These are phyloP conservation scores for Heteromeles arbutifolia DNA, from an alignment of 306 rosid species.

Conservation along the genomic window DNA sequence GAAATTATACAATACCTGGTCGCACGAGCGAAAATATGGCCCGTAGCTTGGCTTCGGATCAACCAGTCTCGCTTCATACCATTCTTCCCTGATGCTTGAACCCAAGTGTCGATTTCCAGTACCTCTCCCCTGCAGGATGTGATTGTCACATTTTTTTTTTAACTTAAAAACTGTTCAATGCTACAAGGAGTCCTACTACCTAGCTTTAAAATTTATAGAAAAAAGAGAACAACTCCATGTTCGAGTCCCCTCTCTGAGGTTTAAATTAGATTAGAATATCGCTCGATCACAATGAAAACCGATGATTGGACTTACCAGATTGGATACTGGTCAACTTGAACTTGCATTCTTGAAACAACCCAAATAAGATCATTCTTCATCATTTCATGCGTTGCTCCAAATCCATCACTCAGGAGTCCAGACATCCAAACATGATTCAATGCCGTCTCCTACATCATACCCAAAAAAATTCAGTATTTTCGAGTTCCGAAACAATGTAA, in stretches of 20 bases:
- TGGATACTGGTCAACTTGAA: constrained; percentile 72
- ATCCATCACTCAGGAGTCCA: constrained; percentile 79
- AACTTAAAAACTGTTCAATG: not conserved
- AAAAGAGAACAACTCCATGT: not conserved
- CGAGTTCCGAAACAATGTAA: too few relatives aligned
- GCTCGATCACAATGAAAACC: too few relatives aligned
- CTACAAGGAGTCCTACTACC: not conserved
- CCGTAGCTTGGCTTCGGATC: constrained; percentile 72
- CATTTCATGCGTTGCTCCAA: constrained; percentile 98
- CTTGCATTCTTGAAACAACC: constrained; percentile 95
- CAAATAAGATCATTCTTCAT: constrained; percentile 75
- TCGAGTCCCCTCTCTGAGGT: not conserved
- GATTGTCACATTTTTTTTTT: not conserved
- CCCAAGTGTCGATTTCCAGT: constrained; percentile 90
- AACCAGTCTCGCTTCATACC: constrained; percentile 93
- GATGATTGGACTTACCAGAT: constrained; percentile 47
- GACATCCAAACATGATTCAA: constrained; percentile 96
- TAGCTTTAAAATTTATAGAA: not conserved
- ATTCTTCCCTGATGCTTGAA: constrained; percentile 91
- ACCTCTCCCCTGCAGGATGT: constrained; percentile 73
- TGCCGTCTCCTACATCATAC: constrained; percentile 74
- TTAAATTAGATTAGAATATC: not conserved
- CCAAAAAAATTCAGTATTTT: too few relatives aligned
- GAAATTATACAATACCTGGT: constrained; percentile 47
- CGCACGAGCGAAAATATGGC: constrained; percentile 63